Conservation (phyloP, 371 early-diverging fungal species). For the Nematocida displodere region DNA sequence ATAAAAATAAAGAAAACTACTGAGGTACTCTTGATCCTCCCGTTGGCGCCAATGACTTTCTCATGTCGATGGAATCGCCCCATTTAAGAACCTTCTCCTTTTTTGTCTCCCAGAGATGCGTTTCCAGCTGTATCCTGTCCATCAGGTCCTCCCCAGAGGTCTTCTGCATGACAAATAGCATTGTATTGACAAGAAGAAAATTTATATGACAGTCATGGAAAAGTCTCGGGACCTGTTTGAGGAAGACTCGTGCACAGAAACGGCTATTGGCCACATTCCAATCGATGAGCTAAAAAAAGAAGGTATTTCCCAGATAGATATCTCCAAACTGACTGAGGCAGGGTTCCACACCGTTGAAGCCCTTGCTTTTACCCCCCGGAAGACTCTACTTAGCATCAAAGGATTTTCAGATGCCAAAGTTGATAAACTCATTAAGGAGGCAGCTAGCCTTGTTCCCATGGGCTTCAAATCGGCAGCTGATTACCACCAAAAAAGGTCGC, state of each 20-base stretch:
- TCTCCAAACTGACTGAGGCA: slow-evolving; percentile 78
- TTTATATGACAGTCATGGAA: slow-evolving; percentile 13
- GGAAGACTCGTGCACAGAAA: slow-evolving; percentile 64
- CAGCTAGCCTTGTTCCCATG: slow-evolving; percentile 82
- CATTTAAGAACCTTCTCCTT: slow-evolving; percentile 36
- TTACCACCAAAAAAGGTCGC: slow-evolving; percentile 76
- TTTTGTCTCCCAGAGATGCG: slow-evolving; percentile 4
- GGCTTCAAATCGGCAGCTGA: slow-evolving; percentile 93
- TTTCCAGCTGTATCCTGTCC: not conserved
- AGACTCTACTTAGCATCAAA: slow-evolving; percentile 78
- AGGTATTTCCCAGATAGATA: slow-evolving; percentile 75
- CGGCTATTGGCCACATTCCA: slow-evolving; percentile 49
- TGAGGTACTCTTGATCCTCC: slow-evolving; percentile 13
- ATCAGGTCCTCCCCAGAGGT: slow-evolving; percentile 7
- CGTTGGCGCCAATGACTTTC: slow-evolving; percentile 75
- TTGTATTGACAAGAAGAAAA: not conserved
- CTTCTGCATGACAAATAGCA: slow-evolving; percentile 5
- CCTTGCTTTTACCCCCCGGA: slow-evolving; percentile 88
- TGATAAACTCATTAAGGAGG: slow-evolving; percentile 88
- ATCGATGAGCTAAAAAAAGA: slow-evolving; percentile 68
- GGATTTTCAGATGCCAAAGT: slow-evolving; percentile 95
- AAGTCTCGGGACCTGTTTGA: slow-evolving; percentile 60
- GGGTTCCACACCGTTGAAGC: slow-evolving; percentile 89
- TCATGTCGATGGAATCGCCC: slow-evolving; percentile 77
- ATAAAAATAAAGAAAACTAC: slow-evolving; percentile 52